Base-by-base conservation (phyloP, 73 alveolate species). In the Effrenium voratum region DNA sequence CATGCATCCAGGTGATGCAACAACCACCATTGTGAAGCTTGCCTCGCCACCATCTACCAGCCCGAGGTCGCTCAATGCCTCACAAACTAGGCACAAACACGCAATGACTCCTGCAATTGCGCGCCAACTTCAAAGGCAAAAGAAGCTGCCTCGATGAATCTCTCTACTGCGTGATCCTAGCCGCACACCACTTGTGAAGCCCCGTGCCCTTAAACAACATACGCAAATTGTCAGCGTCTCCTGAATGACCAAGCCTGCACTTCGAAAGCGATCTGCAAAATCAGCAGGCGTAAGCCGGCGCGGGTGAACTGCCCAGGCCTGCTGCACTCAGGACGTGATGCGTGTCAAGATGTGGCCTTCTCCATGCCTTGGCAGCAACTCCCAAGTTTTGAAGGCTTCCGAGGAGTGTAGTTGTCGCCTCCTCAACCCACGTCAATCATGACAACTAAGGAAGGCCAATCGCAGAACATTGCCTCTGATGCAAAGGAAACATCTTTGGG, bases 271-370 rank as follows among this genome's bases (percentile, higher is more conserved):
- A 5, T 34, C 49, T 46, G 45, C 30, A 13, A 88, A 40, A 43
- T 60, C 85, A 4, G 30, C 26, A 28, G 85, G 57, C 13, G 85
- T 88, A 49, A 88, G 36, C 76, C 8, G 60, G 50, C 45, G 72
- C 5, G 85, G 95, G 38, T 70, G 85, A 41, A 88, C 47, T 16
- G 85, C 41, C 95, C 95, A 88, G 38, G 85, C 95, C 95, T 88
- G 47, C 68, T 40, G 34, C 6, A 36, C 46, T 3, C 24, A 52
- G 8, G 8, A 19, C 19, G 63, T 19, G 8, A 8, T 52, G 63
- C 63, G 8, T 19, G 19, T 12, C 63, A 12, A 19, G 19, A 52
- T 12, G 63, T 52, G 63, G 63, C 63, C 19, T 19, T 52, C 47
- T 36, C 15, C 1, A 6, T 8, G 95, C 95, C 95, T 88, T 88